Base-by-base conservation (phyloP, 1,284 basidiomycete species). In the Naganishia sp. region DNA sequence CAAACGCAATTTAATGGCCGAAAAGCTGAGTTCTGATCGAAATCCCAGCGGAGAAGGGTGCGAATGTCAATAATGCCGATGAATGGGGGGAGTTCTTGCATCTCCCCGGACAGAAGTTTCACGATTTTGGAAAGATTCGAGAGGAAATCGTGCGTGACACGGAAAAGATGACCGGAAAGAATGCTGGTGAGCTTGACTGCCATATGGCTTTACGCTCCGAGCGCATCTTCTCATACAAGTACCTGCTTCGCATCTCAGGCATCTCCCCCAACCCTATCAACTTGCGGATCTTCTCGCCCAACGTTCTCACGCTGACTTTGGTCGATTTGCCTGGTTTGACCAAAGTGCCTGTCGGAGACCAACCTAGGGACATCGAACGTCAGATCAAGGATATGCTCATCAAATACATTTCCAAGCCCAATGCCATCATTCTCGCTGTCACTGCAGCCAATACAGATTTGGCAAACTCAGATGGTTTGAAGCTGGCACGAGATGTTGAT, bases 71-170 rank as follows among this genome's bases (percentile, higher is more conserved):
- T 76, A 96, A 94, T 78, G 83, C 87, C 67, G 87, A 96, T 74
- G 95, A 98, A 81, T 99, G 95, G 95, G 95, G 94, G 76, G 95
- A 99, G 82, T 99, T 99, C 84, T 82, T 98, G 51, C 93, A 96
- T 78, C 84, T 96, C 53, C 94, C 95, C 0, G 90, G 90, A 65
- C 91, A 98, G 82, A 98, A 98, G 81, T 96, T 98, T 82, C 89
- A 89, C 79, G 95, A 99, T 82, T 99, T 99, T 81, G 84, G 87
- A 82, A 95, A 96, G 84, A 96, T 98, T 76, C 85, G 94, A 69
- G 91, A 90, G 54, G 95, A 99, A 81, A 99, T 99, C 73, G 86
- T 97, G 41, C 87, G 89, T 68, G 95, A 99, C 77, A 99, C 95
- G 1, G 95, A 98, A 76, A 90, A 91, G 67, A 97, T 97, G 85